Evolutionary conservation across 805 yeast genomes (phyloP), one percentile per base, ranked within the genome.

Genomic region (Wickerhamomyces mucosus): DNA sequence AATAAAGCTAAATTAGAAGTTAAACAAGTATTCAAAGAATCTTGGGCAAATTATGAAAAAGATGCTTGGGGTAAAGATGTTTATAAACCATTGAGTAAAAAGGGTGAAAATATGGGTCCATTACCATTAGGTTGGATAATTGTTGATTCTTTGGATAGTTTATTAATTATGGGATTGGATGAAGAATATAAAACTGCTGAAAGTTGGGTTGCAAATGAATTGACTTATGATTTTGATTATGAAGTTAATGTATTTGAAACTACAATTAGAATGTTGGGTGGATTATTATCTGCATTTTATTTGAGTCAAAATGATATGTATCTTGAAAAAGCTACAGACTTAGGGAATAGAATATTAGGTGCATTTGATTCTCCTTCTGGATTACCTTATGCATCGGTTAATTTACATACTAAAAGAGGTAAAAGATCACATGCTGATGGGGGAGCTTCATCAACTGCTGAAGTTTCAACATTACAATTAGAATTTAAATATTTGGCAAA

Each of bases 211-310:
- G 65, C 68, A 29, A 59, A 75, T 34, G 84, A 73, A 31, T 62
- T 88, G 41, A 65, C 64, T 32, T 86, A 83, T 50, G 72, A 75
- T 43, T 72, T 82, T 43, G 81, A 84, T 50, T 72, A 76, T 38
- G 69, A 69, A 21, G 92, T 84, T 26, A 85, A 79, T 50, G 77
- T 85, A 6, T 88, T 88, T 56, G 96, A 86, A 52, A 85, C 96
- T n/a, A 84, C 96, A 6, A 86, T 84, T 41, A 67, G 96, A 51
- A 84, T 88, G 94, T 60, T 88, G 17, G 96, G 96, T 27, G 96
- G 96, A 0, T 62, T 88, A n/a, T 58, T 88, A 29, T 78, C 95
- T 3, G 94, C 95, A 0, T 73, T 72, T 48, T 77, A 82, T 41
- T 56, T 84, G 18, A 68, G 88, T 2, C 59, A 66, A 11, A 88